Base-by-base conservation (phyloP, 441 rosid species). In the Populus hybrid region DNA sequence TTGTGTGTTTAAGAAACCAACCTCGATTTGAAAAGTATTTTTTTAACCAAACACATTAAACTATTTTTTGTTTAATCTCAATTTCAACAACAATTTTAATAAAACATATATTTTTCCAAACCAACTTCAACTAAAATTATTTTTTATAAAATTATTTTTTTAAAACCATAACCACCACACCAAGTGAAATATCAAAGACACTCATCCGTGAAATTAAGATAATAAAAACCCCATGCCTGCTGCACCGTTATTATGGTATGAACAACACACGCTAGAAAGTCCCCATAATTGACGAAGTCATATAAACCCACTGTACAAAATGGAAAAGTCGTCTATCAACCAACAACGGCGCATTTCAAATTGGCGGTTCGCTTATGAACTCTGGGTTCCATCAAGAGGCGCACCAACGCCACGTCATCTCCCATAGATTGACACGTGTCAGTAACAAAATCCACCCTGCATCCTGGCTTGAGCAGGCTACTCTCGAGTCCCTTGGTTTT, bases 261-360 rank as follows among this genome's bases (percentile, higher is more conserved):
- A 46, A 5, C 7, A 46, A 14, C 57, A 46, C 57, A 46, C 57
- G 14, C 50, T 46, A 14, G 7, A 46, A 46, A 46, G 0, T 46
- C 57, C 57, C 57, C 57, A 46, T 5, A 1, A 1, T 5, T 8
- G 6, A 14, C n/a, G 4, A 10, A 28, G 63, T 16, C 18, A 35
- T 7, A 2, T 50, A n/a, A 34, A 20, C 30, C 42, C 32, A 20
- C 63, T 6, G 18, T 6, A 11, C n/a, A n/a, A 71, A 42, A 42
- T 42, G 21, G 8, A 59, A 72, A 20, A 59, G 46, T 57, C 26
- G 26, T 20, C 42, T 10, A 59, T n/a, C 77, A 42, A 42, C 65
- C 32, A 30, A 73, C 76, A 75, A 75, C 30, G 77, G 77, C 66
- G 64, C 65, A 26, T 4, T 42, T 11, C 26, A 26, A 75, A 75